Base-by-base conservation (phyloP, 1,284 basidiomycete species). In the Mycosarcoma mackinlayi region DNA sequence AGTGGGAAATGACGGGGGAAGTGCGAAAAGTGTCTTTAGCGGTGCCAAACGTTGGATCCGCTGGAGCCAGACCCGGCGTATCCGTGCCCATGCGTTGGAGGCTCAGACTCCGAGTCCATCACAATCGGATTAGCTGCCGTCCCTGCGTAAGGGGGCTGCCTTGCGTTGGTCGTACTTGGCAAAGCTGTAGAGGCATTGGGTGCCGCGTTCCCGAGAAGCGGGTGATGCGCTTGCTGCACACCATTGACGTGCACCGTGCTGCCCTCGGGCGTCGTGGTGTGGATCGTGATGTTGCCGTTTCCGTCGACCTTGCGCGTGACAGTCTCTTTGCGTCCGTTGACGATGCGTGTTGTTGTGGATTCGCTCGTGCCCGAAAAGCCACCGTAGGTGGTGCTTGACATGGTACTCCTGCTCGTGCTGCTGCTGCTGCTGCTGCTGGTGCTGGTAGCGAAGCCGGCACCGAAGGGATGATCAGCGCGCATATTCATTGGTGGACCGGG, bases 281-380 rank as follows among this genome's bases (percentile, higher is more conserved):
- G 75, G 9, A 79, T 64, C 5, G 77, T 79, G 42, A 62, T 71
- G 39, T 76, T 74, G 48, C 77, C 77, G n/a, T 62, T 55, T 11
- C 33, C 51, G 28, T 78, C 77, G 14, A 76, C 67, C n/a, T 62
- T 71, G 37, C 71, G 72, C 8, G 73, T 77, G 41, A 68, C 54
- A 3, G 75, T 78, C 52, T 78, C 73, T 25, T 57, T 66, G 13
- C 62, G 66, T 3, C 77, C 77, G n/a, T 78, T 77, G 25, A 78
- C 60, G 21, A 66, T 70, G 38, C 75, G 61, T 0, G 77, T 78
- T 10, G 57, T 69, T 1, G 68, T 69, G 39, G 51, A 72, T 51
- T 77, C 55, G 50, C 66, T 67, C 9, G 59, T 56, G 11, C 59
- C 54, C 0, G 44, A 33, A 27, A 63, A 58, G 16, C 68, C 58